Base-by-base conservation (phyloP, 1,284 basidiomycete species). In the Cystobasidium pallidum region DNA sequence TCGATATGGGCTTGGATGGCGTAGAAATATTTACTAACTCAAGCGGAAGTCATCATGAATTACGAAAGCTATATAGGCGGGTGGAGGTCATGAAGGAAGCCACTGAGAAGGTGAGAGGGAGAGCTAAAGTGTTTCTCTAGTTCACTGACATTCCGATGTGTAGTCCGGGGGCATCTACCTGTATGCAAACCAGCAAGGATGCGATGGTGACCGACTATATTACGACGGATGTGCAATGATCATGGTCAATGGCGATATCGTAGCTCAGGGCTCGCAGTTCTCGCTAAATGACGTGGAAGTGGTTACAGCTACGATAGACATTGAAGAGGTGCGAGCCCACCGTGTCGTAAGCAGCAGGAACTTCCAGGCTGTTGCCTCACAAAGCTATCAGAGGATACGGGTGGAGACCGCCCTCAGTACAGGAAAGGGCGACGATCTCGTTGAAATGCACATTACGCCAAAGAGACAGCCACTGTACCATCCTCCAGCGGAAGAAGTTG, bases 1-100 rank as follows among this genome's bases (percentile, higher is more conserved):
- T 97, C 73, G 82, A 89, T 13, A 97, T 97, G 92, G 95, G 94
- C 7, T 86, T 99, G 8, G 94, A 98, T 79, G 95, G 96, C 6
- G 95, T 98, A 1, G 95, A 99, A 82, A 96, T 99, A 75, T 96
- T 99, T 80, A 95, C 94, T 21, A 99, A 99, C 83, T 95, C 94
- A 0, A 94, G 91, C 74, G 95, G 92, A 3, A 95, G 92, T 80
- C 96, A 99, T 80, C 95, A 99, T 79, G 96, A 99, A 80, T 87
- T 99, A 32, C 88, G 96, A 36, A 99, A 99, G 82, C 86, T 99
- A 19, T 88, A 94, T 79, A 88, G 88, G 4, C 88, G 95, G 13
- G 87, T 99, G 1, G 94, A 99, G 74, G 85, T 99, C 3, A 97
- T 99, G 83, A 94, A 92, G 79, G 95, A 98, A 80, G 95, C 96